These are phyloP conservation scores for Solanum bukasovii DNA, from an alignment of 257 asterid species.

Conservation along the genomic window DNA sequence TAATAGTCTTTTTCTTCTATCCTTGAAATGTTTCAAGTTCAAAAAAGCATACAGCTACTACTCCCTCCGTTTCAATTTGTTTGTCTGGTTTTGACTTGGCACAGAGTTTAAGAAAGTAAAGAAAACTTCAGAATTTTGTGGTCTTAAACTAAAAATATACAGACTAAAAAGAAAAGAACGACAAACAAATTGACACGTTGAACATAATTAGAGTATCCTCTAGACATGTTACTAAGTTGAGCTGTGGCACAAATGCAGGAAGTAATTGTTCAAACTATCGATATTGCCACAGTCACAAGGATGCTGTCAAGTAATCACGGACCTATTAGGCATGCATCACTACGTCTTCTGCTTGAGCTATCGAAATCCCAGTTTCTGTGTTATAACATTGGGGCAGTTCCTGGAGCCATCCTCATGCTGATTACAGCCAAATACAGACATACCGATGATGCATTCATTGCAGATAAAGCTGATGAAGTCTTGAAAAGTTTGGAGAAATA, in stretches of 20 bases:
- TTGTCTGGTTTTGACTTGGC: not conserved
- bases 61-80: not conserved
- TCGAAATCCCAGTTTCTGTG: constrained; percentile 33
- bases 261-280: constrained; percentile 30
- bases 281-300: constrained; percentile 34
- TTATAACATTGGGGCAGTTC: constrained; percentile 29
- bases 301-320: constrained; percentile 52
- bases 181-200: not conserved
- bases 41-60: not conserved
- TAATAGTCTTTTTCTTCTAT: constrained; percentile 22
- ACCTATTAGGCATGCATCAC: constrained; percentile 56
- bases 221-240: not conserved
- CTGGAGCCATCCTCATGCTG: constrained; percentile 73
- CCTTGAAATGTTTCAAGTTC: not conserved
- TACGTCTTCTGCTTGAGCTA: constrained; percentile 43
- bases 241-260: constrained; percentile 29
- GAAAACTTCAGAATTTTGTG: no score
- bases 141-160: not conserved
- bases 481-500: constrained; percentile 56
- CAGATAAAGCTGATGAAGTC: constrained; percentile 48
- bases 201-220: not conserved
- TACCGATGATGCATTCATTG: constrained; percentile 33
- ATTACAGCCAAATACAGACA: constrained; percentile 48
- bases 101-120: not conserved
- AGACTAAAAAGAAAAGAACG: not conserved